Evolutionary conservation across 2,329 filamentous ascomycete species (phyloP).

Genomic region (Aureobasidium musti): DNA sequence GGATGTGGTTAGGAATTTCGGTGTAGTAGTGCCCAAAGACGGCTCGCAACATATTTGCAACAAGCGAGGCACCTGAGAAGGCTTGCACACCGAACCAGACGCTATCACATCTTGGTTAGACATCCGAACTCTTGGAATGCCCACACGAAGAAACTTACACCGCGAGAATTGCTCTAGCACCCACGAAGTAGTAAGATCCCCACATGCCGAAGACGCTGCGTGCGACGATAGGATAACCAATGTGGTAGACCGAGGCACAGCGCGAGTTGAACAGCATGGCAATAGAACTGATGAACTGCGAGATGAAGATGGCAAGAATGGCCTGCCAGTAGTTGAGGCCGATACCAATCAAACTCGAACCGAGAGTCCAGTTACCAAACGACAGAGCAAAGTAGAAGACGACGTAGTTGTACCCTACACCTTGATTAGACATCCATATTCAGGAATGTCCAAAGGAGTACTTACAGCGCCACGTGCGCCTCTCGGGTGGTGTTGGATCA

Average conservation of each 20-base stretch:
- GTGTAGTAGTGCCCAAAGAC: constrained; percentile 43
- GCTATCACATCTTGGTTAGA: constrained; percentile 13
- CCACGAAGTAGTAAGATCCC: constrained; percentile 49
- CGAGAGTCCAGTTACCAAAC: constrained; percentile 49
- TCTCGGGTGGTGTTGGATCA: constrained; percentile 45
- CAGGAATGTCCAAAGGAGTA: constrained; percentile 7
- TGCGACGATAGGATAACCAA: constrained; percentile 47
- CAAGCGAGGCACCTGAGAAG: constrained; percentile 35
- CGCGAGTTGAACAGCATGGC: constrained; percentile 52
- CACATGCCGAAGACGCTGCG: constrained; percentile 49
- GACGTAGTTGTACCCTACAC: constrained; percentile 43
- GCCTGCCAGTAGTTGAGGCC: constrained; percentile 52
- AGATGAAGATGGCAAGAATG: constrained; percentile 50
- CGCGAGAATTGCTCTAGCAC: constrained; percentile 45
- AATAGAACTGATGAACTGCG: constrained; percentile 47
- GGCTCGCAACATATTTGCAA: constrained; percentile 38
- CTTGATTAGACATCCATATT: constrained; percentile 11
- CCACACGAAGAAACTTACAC: constrained; percentile 32
- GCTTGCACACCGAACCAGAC: constrained; percentile 30
- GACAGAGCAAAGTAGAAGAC: constrained; percentile 46
- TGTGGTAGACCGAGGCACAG: constrained; percentile 48
- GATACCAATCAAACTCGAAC: constrained; percentile 46
- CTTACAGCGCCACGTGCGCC: constrained; percentile 44
- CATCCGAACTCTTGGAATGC: not conserved
- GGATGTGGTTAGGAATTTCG: constrained; percentile 43